phyloP scores from a whole-genome alignment of 2,329 filamentous ascomycete genomes.

The Acrodontium crateriforme region DNA sequence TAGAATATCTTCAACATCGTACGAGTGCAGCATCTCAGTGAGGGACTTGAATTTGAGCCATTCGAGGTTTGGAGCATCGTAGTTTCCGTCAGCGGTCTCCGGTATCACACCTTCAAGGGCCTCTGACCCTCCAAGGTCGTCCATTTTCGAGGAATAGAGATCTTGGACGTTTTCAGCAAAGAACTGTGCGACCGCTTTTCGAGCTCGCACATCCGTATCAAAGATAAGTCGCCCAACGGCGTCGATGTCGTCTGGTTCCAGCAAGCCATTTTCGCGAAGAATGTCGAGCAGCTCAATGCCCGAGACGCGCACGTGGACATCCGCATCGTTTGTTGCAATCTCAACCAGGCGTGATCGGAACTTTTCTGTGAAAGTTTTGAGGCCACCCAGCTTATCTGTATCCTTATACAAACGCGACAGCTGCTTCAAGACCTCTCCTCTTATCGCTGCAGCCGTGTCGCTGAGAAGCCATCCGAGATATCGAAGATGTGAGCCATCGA shows the following conservation, averaged over 20 bases:
- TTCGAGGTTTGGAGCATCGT: slow-evolving; percentile 47
- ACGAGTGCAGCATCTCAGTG: slow-evolving; percentile 67
- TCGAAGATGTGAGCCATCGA: slow-evolving; percentile 77
- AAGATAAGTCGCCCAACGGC: slow-evolving; percentile 77
- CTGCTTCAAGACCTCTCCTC: slow-evolving; percentile 78
- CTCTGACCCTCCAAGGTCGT: slow-evolving; percentile 72
- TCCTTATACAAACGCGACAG: slow-evolving; percentile 66
- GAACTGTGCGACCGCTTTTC: slow-evolving; percentile 80
- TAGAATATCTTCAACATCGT: slow-evolving; percentile 47
- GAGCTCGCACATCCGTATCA: slow-evolving; percentile 69
- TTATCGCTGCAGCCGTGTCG: slow-evolving; percentile 58
- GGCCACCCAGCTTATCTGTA: slow-evolving; percentile 57
- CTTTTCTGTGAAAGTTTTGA: slow-evolving; percentile 85
- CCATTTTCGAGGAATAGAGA: slow-evolving; percentile 61
- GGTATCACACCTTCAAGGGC: slow-evolving; percentile 61
- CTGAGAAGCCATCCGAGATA: slow-evolving; percentile 95
- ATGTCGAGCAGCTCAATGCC: slow-evolving; percentile 72
- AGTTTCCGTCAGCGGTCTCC: slow-evolving; percentile 56
- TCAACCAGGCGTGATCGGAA: slow-evolving; percentile 81
- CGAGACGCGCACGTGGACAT: slow-evolving; percentile 63
- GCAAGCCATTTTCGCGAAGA: slow-evolving; percentile 67
- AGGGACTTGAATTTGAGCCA: slow-evolving; percentile 92
- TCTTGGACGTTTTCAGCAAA: slow-evolving; percentile 81
- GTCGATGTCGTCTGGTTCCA: slow-evolving; percentile 87
- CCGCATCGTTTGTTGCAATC: slow-evolving; percentile 77